A percentile compares a stretch with the other conserved stretches of the same genome.
These are phyloP conservation scores for Fomitopsis serialis DNA, from an alignment of 768 basidiomycete species.

Conservation along the genomic window DNA sequence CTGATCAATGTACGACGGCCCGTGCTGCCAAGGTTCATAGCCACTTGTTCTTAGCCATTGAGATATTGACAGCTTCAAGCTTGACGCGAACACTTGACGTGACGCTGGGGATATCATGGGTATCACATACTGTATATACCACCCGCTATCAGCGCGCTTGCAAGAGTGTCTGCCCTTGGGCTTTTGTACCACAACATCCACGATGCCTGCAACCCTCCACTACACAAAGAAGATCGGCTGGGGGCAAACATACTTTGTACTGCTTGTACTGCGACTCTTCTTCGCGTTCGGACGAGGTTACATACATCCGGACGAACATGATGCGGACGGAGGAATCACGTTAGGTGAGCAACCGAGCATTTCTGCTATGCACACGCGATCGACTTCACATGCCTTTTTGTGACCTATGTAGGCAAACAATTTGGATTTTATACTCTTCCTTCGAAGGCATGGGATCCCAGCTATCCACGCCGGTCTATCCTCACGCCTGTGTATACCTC, in stretches of 20 bases:
- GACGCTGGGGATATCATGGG: too few species aligned
- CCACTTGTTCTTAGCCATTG: too few species aligned
- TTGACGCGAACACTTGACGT: too few species aligned
- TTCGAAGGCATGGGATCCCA: slow-evolving; percentile 34
- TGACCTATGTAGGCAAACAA: slow-evolving; percentile 19
- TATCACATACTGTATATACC: too few species aligned
- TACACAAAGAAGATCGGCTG: background rate
- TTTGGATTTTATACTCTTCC: slow-evolving; percentile 22
- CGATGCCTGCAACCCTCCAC: too few species aligned
- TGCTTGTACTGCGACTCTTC: slow-evolving; percentile 15
- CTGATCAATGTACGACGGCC: too few species aligned
- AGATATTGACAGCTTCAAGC: too few species aligned
- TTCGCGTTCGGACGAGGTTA: slow-evolving; percentile 32
- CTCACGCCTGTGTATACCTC: slow-evolving; percentile 28
- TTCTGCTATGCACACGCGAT: background rate
- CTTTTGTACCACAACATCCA: too few species aligned
- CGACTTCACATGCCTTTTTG: slow-evolving; percentile 1
- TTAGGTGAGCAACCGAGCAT: slow-evolving; percentile 22
- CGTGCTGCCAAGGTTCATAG: too few species aligned
- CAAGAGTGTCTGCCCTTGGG: too few species aligned
- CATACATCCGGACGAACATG: slow-evolving; percentile 38
- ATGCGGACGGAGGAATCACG: slow-evolving; percentile 35
- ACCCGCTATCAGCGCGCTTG: too few species aligned
- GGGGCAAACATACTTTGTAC: slow-evolving; percentile 6
- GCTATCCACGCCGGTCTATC: slow-evolving; percentile 31